A percentile compares a stretch with the other conserved stretches of the same genome.
These are phyloP conservation scores for Echium plantagineum DNA, from an alignment of 257 asterid species.

Conservation along the genomic window DNA sequence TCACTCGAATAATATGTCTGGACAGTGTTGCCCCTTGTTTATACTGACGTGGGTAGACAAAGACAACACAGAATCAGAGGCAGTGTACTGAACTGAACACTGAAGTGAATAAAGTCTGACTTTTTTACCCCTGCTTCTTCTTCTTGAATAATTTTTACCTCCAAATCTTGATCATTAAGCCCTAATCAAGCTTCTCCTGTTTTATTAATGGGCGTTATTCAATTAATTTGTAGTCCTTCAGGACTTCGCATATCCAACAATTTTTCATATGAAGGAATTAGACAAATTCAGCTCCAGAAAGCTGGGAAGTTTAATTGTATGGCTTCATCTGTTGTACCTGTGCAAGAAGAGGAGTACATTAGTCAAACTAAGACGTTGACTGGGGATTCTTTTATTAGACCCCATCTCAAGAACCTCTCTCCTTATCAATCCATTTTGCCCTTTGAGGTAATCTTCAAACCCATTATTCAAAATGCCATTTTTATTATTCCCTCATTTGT, in stretches of 20 bases:
- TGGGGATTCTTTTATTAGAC: slow-evolving; percentile 72
- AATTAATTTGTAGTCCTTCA: not conserved
- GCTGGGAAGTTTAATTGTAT: slow-evolving; percentile 11
- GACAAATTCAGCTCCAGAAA: not conserved
- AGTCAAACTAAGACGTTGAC: slow-evolving; percentile 11
- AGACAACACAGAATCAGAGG: no score
- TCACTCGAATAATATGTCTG: no score
- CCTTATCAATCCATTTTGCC: slow-evolving; percentile 92
- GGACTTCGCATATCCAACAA: not conserved
- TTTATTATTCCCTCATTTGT: no score
- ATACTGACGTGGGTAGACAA: no score
- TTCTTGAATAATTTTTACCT: no score
- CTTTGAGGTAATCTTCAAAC: slow-evolving; percentile 49
- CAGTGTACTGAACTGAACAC: no score
- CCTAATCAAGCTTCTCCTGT: no score
- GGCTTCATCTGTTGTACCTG: slow-evolving; percentile 43
- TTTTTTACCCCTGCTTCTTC: no score
- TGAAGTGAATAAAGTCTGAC: no score
- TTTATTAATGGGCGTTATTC: not conserved
- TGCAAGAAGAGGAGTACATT: slow-evolving; percentile 31
- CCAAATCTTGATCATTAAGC: no score
- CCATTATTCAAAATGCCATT: not conserved
- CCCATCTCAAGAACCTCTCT: slow-evolving; percentile 72
- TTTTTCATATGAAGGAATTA: no score
- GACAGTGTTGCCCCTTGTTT: no score